A percentile compares a stretch with the other conserved stretches of the same genome.
phyloP scores from a whole-genome alignment of 2,329 filamentous ascomycete species.

The Sporothrix dimorphospora region DNA sequence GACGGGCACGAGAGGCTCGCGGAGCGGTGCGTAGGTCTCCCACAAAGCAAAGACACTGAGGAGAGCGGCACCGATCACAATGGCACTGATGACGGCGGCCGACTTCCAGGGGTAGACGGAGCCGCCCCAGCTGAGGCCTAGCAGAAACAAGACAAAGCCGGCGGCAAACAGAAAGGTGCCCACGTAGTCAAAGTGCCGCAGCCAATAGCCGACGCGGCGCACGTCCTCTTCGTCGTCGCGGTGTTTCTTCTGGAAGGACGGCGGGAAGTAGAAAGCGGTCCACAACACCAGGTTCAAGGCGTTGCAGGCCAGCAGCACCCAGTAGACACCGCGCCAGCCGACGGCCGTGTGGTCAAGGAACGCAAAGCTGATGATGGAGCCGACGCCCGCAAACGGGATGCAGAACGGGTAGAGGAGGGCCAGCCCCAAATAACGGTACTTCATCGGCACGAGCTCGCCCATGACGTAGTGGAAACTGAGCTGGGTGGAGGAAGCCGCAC shows the following conservation, averaged over 20 bases:
- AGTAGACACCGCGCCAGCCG: conserved; percentile 40
- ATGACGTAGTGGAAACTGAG: conserved; percentile 44
- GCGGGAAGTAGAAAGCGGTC: conserved; percentile 43
- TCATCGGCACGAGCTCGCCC: conserved; percentile 46
- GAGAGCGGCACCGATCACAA: conserved; percentile 24
- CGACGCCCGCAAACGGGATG: conserved; percentile 38
- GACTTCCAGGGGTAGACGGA: conserved; percentile 41
- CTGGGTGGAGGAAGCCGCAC: conserved; percentile 43
- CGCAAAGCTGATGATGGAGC: conserved; percentile 37
- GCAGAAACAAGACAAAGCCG: conserved; percentile 41
- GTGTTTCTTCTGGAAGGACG: conserved; percentile 41
- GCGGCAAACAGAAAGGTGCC: conserved; percentile 40
- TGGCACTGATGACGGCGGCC: conserved; percentile 38
- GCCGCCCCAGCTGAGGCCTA: conserved; percentile 42
- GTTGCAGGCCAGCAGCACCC: conserved; percentile 40
- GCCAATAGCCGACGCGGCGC: conserved; percentile 33
- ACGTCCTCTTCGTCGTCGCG: conserved; percentile 35
- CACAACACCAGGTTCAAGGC: conserved; percentile 38
- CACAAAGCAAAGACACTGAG: not conserved
- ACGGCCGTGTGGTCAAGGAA: conserved; percentile 37
- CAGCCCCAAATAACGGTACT: conserved; percentile 41
- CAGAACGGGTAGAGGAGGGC: conserved; percentile 41
- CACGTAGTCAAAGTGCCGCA: conserved; percentile 40
- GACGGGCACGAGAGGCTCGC: conserved; percentile 45
- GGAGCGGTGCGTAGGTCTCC: conserved; percentile 34